These are phyloP conservation scores for Solanum dulcamara DNA, from an alignment of 257 asterid genomes.

Conservation along the genomic window DNA sequence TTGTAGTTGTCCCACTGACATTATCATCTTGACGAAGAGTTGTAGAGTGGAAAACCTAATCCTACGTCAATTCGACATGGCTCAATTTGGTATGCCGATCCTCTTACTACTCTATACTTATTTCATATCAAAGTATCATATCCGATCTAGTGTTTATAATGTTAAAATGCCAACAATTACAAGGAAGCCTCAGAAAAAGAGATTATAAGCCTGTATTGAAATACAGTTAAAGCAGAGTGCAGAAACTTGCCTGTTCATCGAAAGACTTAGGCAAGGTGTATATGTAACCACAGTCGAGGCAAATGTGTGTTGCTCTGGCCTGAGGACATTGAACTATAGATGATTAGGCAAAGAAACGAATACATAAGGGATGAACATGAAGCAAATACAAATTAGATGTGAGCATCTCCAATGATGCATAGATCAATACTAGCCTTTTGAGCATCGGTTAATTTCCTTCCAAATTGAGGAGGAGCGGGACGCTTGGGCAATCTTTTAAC, in stretches of 20 bases:
- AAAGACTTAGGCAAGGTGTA: conserved; percentile 72
- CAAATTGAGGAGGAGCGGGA: conserved; percentile 94
- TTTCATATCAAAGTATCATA: not conserved
- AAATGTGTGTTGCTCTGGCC: conserved; percentile 92
- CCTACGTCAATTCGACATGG: not conserved
- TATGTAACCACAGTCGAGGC: conserved; percentile 95
- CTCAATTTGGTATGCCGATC: not conserved
- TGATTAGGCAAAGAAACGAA: not conserved
- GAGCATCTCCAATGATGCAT: not conserved
- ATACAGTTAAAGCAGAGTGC: not conserved
- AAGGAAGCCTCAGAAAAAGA: not conserved
- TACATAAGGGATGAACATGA: not conserved
- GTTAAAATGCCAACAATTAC: not conserved
- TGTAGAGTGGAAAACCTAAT: not conserved
- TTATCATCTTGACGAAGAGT: not conserved
- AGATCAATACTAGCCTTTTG: conserved; percentile 57
- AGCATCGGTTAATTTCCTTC: conserved; percentile 71
- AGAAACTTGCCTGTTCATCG: conserved; percentile 69
- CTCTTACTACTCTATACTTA: not conserved
- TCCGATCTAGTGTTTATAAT: not conserved
- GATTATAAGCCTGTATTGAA: not conserved
- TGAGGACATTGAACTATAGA: conserved; percentile 11
- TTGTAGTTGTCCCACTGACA: not conserved
- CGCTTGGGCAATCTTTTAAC: conserved; percentile 82
- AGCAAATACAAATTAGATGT: not conserved